phyloP scores from a whole-genome alignment of 192 early-diverging fungal species.

The Coemansia sp. region DNA sequence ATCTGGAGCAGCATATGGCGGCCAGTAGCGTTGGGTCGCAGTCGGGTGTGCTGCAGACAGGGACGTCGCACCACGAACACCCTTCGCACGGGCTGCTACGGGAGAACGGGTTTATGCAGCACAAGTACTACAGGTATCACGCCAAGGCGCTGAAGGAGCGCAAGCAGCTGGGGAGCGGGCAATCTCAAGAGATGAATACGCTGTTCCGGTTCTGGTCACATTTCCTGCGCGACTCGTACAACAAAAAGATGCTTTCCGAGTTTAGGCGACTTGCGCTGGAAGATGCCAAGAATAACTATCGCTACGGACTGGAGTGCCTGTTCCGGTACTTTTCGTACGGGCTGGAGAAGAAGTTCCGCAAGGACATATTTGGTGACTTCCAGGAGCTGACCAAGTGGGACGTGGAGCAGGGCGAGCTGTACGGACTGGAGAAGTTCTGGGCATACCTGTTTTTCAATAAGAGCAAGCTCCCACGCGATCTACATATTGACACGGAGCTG shows the following conservation, averaged over 20 bases:
- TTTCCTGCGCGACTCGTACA: conserved; percentile 96
- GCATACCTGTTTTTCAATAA: conserved; percentile 89
- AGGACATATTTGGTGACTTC: conserved; percentile 87
- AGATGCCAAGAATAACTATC: conserved; percentile 81
- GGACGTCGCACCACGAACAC: conserved; percentile 69
- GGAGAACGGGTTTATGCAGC: conserved; percentile 97
- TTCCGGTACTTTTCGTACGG: conserved; percentile 98
- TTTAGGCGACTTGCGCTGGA: conserved; percentile 89
- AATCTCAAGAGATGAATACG: conserved; percentile 96
- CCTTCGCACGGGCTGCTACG: conserved; percentile 90
- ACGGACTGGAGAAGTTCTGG: conserved; percentile 97
- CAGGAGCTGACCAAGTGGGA: conserved; percentile 80
- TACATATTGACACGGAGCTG: conserved; percentile 60
- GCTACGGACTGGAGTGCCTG: conserved; percentile 96
- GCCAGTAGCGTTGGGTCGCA: conserved; percentile 27
- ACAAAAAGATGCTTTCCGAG: conserved; percentile 90
- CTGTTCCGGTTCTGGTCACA: conserved; percentile 97
- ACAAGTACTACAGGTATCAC: conserved; percentile 94
- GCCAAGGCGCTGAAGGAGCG: conserved; percentile 92
- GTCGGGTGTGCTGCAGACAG: conserved; percentile 1
- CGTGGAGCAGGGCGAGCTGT: conserved; percentile 67
- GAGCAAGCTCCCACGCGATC: conserved; percentile 68
- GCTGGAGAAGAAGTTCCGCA: conserved; percentile 84
- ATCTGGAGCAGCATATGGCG: conserved; percentile 30
- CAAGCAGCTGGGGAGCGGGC: conserved; percentile 84